These are phyloP conservation scores for Acanthamoeba sp. DNA, from an alignment of 208 protist species.

Conservation along the genomic window DNA sequence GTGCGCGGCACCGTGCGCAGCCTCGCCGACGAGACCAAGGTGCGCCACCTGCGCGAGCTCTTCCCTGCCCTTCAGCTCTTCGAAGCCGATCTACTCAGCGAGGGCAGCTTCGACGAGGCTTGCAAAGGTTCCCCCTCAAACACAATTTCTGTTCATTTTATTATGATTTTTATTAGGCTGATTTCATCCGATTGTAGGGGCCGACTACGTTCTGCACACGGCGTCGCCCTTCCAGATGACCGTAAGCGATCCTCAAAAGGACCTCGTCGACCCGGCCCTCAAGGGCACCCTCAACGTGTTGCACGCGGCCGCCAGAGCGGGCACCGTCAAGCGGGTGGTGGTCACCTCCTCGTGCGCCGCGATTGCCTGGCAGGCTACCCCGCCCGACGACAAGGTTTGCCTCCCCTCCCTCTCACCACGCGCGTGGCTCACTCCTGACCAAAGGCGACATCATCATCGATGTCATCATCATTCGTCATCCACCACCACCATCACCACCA, in stretches of 20 bases:
- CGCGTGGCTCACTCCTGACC: too few species aligned
- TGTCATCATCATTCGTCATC: too few species aligned
- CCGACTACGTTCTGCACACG: conserved; percentile 55
- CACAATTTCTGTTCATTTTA: too few species aligned
- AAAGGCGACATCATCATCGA: not conserved
- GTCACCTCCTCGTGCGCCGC: conserved; percentile 63
- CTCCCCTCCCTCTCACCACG: not conserved
- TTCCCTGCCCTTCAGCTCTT: not conserved
- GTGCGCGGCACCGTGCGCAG: conserved; percentile 55
- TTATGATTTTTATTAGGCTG: too few species aligned
- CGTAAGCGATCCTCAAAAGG: conserved; percentile 32
- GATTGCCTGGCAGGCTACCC: not conserved
- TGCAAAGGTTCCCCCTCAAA: not conserved
- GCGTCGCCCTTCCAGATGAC: conserved; percentile 5
- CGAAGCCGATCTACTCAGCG: conserved; percentile 21
- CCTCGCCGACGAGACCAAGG: conserved; percentile 29
- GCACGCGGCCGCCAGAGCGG: not conserved
- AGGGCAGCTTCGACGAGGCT: conserved; percentile 10
- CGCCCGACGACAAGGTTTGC: conserved; percentile 19
- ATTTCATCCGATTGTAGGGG: not conserved
- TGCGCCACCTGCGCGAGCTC: not conserved
- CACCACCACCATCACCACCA: not conserved
- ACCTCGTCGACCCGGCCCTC: conserved; percentile 50
- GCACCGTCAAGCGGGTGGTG: conserved; percentile 7
- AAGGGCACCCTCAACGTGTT: conserved; percentile 58